Base-by-base conservation (phyloP, 768 basidiomycete genomes). In the Tylopilus rubrobrunneus region DNA sequence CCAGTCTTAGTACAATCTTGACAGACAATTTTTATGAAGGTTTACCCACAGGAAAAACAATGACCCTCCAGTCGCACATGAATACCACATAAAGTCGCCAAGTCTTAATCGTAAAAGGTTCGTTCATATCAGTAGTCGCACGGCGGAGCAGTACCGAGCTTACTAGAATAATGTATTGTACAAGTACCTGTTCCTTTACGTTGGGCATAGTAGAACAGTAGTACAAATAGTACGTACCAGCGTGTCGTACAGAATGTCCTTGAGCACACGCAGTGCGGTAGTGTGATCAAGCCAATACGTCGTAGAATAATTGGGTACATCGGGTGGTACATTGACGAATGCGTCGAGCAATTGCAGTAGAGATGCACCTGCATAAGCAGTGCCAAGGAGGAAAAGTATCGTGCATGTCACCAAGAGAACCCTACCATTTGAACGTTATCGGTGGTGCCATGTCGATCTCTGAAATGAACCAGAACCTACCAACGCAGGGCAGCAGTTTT, bases 21-120 rank as follows among this genome's bases (percentile, higher is more conserved):
- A 36, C 15, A 21, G 33, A 40, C 19, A 28, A 12, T 23, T 11
- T 33, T 19, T 1, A 28, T 23, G 15, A 17, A 21, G 5, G 17
- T n/a, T 44, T 12, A 3, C 51, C 14, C 23, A 49, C 55, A 39
- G 49, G 49, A 14, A 46, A 3, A 42, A 55, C 7, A 25, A 34
- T 2, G 27, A 53, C 23, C 42, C 31, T 53, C 55, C 55, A 40
- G 5, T 49, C 19, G 12, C 15, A 9, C 42, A 34, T 11, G 42
- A 34, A 53, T 39, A 56, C 36, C 19, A 45, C 51, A 14, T 49
- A 48, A 37, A 56, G 43, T 33, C 52, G 21, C 47, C 47, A 54
- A 28, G 40, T 45, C 51, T 56, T 7, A 40, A 23, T 21, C 23
- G 21, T 31, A 7, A 17, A 31, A 12, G 11, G 19, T 4, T n/a